Evolutionary conservation across 2,329 filamentous ascomycete species (phyloP).

Genomic region (Talaromyces amestolkiae): DNA sequence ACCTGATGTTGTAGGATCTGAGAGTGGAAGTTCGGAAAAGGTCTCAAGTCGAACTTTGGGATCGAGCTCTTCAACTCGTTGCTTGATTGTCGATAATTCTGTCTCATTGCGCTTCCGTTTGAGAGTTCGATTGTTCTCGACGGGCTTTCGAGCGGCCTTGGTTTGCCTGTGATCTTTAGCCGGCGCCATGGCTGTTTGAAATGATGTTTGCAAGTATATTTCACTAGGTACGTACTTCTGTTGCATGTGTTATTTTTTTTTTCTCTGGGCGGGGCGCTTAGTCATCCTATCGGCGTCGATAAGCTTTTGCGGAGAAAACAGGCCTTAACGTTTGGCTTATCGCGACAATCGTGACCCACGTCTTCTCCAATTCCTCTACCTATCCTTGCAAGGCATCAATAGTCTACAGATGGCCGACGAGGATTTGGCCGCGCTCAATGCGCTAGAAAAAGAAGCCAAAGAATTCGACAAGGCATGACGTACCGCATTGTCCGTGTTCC

Average conservation of each 20-base stretch:
- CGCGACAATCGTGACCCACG: constrained; percentile 12
- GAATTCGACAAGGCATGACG: constrained; percentile 77
- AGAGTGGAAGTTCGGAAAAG: constrained; percentile 85
- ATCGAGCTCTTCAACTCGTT: constrained; percentile 47
- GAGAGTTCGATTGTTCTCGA: constrained; percentile 32
- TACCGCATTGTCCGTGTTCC: neutral
- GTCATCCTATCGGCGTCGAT: constrained; percentile 32
- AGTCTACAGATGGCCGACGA: constrained; percentile 52
- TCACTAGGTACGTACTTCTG: neutral
- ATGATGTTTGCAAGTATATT: no score
- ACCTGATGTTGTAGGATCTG: constrained; percentile 72
- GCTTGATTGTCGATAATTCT: constrained; percentile 41
- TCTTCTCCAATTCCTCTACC: neutral
- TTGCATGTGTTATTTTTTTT: constrained; percentile 21
- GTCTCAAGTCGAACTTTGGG: constrained; percentile 55
- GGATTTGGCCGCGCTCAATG: constrained; percentile 74
- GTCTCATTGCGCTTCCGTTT: constrained; percentile 50
- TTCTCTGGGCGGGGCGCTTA: constrained; percentile 29
- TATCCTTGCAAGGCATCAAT: neutral
- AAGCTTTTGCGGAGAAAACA: constrained; percentile 25
- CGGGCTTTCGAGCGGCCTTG: constrained; percentile 24
- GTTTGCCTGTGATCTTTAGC: constrained; percentile 21
- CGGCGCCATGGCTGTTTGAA: constrained; percentile 32
- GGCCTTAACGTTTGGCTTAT: constrained; percentile 1
- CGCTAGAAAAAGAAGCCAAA: constrained; percentile 78